A percentile compares a stretch with the other conserved stretches of the same genome.
These are phyloP conservation scores for Solanum neorickii DNA, from an alignment of 257 asterid genomes.

Conservation along the genomic window DNA sequence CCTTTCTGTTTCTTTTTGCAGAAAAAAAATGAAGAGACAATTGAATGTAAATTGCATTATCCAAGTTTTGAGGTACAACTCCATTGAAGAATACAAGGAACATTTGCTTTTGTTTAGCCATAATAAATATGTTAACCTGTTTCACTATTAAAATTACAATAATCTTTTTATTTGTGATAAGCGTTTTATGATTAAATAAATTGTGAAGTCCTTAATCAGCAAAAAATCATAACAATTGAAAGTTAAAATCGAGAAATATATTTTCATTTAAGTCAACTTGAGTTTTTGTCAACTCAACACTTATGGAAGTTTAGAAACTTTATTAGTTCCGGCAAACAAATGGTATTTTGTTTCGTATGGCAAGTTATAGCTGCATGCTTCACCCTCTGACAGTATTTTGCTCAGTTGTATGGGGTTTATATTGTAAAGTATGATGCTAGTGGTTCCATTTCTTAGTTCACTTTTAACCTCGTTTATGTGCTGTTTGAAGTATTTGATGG, in stretches of 20 bases:
- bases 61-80: constrained; percentile 77
- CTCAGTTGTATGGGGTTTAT: neutral
- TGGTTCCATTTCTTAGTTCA: neutral
- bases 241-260: neutral
- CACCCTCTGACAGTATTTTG: neutral
- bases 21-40: constrained; percentile 58
- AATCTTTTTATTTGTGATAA: neutral
- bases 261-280: neutral
- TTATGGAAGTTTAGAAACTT: neutral
- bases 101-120: neutral
- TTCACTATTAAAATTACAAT: neutral
- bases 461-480: neutral
- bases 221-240: neutral
- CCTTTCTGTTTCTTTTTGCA: constrained; percentile 20
- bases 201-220: neutral
- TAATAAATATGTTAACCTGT: neutral
- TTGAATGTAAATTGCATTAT: constrained; percentile 52
- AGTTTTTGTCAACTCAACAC: neutral
- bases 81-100: neutral
- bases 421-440: neutral
- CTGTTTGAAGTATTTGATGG: neutral
- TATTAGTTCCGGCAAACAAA: neutral
- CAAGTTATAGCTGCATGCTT: neutral
- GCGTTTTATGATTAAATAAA: neutral
- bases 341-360: neutral